Evolutionary conservation across 495 filamentous ascomycete species (phyloP), one percentile per base, ranked within the genome.

Genomic region (Antarctomyces pellizariae): DNA sequence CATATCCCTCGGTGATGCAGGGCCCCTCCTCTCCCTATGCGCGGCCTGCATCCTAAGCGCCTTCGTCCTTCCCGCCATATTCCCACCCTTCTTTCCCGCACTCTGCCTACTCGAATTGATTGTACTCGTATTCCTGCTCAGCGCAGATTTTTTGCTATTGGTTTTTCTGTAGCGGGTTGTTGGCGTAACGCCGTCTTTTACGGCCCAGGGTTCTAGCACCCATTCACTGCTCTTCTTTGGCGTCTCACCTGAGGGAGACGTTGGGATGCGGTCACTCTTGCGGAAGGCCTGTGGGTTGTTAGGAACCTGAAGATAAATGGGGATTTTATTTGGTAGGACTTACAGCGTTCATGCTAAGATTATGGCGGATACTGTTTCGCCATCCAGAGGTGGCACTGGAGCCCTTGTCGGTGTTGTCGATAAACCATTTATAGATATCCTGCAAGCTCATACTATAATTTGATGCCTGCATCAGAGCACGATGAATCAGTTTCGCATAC

Each of bases 311-410:
- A n/a, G 17, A 22, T 7, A 22, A 8, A 8, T 5, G 5, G 11
- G 11, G 19, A 60, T 74, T 45, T 58, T 90, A 25, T 9, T 25
- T 25, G 13, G 7, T 25, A 7, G 9, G 6, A 61, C 76, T 47
- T 62, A 93, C 86, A 21, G 56, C 60, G 41, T 97, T 97, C 86
- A 97, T 97, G 7, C 80, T 92, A 0, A 97, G 53, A 39, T 97
- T 97, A 41, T 97, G 86, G 4, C 86, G 68, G 29, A 97, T 86
- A 46, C 82, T 92, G 49, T 93, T 95, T 48, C 86, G 75, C 86
- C 89, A 95, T 2, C 83, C 89, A 15, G 50, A 57, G n/a, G 40
- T 53, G 9, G 58, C 52, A 19, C 59, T 58, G 24, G 54, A 71
- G 1, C 62, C 67, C 40, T 83, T 89, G 28, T 64, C 59, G 1